These are phyloP conservation scores for Rosellinia necatrix DNA, from an alignment of 2,329 filamentous ascomycete species.

Conservation along the genomic window DNA sequence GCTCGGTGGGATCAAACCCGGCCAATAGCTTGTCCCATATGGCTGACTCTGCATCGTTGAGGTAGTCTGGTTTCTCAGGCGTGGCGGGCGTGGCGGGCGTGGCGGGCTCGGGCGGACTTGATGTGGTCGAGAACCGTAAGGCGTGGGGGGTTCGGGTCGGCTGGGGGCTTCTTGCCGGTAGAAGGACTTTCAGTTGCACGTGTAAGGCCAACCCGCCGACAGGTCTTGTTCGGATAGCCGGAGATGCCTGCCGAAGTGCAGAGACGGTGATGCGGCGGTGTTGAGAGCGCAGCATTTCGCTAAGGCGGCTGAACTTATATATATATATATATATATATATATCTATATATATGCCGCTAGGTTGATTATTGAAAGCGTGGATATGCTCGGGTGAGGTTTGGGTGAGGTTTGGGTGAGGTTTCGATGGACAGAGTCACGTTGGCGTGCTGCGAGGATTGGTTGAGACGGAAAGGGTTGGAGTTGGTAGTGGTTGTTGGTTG, in stretches of 20 bases:
- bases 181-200: conserved; percentile 15
- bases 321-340: too few species aligned
- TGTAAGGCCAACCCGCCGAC: conserved; percentile 3
- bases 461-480: too few species aligned
- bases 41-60: conserved; percentile 60
- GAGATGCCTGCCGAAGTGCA: conserved; percentile 23
- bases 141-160: background rate
- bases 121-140: conserved; percentile 35
- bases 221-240: conserved; percentile 19
- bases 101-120: conserved; percentile 34
- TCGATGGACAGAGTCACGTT: too few species aligned
- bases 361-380: too few species aligned
- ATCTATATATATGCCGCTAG: too few species aligned
- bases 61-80: conserved; percentile 52
- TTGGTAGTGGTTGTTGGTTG: too few species aligned
- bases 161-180: background rate
- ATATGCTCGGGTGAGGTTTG: too few species aligned
- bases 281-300: conserved; percentile 32
- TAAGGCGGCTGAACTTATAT: background rate
- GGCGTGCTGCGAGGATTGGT: conserved; percentile 2
- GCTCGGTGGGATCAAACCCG: conserved; percentile 55
- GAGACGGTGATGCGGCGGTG: conserved; percentile 32
- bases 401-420: too few species aligned
- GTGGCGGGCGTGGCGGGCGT: conserved; percentile 20
- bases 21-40: conserved; percentile 60